Evolutionary conservation across 1,139 yeast genomes (phyloP).

Genomic region (Saccharomyces pastorianus): DNA sequence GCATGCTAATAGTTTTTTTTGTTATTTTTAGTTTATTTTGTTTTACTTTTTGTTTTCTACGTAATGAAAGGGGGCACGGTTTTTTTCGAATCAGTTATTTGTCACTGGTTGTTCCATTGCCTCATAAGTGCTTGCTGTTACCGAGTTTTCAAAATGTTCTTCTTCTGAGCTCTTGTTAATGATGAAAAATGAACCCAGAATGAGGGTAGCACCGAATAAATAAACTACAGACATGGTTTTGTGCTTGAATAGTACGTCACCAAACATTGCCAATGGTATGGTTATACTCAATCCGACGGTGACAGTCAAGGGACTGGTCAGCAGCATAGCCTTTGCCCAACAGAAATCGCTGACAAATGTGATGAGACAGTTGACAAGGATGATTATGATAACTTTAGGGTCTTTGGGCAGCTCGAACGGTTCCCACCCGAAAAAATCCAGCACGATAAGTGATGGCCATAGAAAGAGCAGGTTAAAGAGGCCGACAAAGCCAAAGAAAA

Average conservation of each 20-base stretch:
- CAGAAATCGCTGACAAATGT: constrained; percentile 81
- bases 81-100: background rate
- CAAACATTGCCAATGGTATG: constrained; percentile 86
- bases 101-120: background rate
- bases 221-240: constrained; percentile 55
- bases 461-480: constrained; percentile 58
- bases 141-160: constrained; percentile 18
- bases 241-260: constrained; percentile 70
- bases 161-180: constrained; percentile 75
- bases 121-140: background rate
- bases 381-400: constrained; percentile 42
- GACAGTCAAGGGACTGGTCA: constrained; percentile 86
- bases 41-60: too few relatives aligned
- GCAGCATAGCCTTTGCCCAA: constrained; percentile 88
- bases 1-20: background rate
- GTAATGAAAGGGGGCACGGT: too few relatives aligned
- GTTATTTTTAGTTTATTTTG: background rate
- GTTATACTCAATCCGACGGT: constrained; percentile 92
- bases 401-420: constrained; percentile 58
- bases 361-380: constrained; percentile 57
- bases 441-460: constrained; percentile 69
- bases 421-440: constrained; percentile 57
- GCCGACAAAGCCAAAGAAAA: constrained; percentile 91
- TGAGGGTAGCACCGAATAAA: constrained; percentile 69
- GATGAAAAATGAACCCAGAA: constrained; percentile 73